Evolutionary conservation across 1,284 basidiomycete species (phyloP).

Genomic region (Papiliotrema laurentii): DNA sequence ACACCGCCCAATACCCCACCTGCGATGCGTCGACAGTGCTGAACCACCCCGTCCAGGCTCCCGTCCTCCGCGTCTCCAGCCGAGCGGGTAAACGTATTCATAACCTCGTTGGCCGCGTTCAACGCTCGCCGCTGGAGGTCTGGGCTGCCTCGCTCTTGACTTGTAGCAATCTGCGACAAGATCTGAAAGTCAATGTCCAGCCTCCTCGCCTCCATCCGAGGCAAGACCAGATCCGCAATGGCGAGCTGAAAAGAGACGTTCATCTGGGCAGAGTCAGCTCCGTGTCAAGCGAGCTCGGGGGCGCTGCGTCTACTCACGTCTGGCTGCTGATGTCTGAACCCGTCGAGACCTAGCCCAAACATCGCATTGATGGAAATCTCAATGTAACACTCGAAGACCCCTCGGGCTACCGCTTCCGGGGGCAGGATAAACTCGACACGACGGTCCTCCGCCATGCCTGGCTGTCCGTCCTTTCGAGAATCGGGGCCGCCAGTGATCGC

Average conservation of each 20-base stretch:
- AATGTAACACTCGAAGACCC: slow-evolving; percentile 67
- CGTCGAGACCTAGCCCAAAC: slow-evolving; percentile 58
- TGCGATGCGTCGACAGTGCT: slow-evolving; percentile 62
- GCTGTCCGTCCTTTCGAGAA: neutral
- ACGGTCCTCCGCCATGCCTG: slow-evolving; percentile 53
- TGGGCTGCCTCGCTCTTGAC: slow-evolving; percentile 47
- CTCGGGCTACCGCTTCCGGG: slow-evolving; percentile 56
- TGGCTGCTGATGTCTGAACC: slow-evolving; percentile 20
- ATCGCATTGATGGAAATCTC: slow-evolving; percentile 78
- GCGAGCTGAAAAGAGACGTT: slow-evolving; percentile 30
- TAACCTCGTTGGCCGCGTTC: slow-evolving; percentile 72
- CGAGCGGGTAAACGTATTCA: slow-evolving; percentile 64
- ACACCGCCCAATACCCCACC: slow-evolving; percentile 66
- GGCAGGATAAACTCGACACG: slow-evolving; percentile 88
- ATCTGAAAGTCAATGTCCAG: slow-evolving; percentile 77
- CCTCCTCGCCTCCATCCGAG: slow-evolving; percentile 73
- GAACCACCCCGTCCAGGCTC: neutral
- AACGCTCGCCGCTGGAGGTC: slow-evolving; percentile 70
- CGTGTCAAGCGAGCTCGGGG: neutral
- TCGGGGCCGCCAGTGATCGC: slow-evolving; percentile 6
- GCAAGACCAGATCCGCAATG: slow-evolving; percentile 82
- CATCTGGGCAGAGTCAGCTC: slow-evolving; percentile 1
- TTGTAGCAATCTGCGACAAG: slow-evolving; percentile 65
- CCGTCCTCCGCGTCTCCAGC: neutral
- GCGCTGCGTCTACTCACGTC: neutral